Evolutionary conservation across 2,329 filamentous ascomycete genomes (phyloP).

Genomic region (Xylariaceae sp.): DNA sequence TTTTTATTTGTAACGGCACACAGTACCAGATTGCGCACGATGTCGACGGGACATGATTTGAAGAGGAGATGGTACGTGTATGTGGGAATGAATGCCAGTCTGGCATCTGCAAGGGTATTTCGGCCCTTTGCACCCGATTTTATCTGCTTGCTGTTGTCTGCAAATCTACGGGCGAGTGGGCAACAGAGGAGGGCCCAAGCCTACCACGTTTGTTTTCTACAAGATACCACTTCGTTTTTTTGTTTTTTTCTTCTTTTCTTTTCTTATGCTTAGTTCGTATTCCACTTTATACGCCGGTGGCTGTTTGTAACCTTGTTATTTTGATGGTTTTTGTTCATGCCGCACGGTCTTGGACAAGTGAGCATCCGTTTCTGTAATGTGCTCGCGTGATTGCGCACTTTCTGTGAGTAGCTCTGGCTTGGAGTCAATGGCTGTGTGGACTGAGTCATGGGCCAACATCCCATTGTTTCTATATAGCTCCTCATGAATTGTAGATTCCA

Average conservation of each 20-base stretch:
- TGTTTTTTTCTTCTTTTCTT: constrained; percentile 19
- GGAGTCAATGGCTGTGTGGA: background rate
- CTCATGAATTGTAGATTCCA: constrained; percentile 2
- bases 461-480: constrained; percentile 16
- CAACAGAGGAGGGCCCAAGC: constrained; percentile 30
- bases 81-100: constrained; percentile 29
- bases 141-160: constrained; percentile 20
- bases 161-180: constrained; percentile 13
- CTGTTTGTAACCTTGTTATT: constrained; percentile 6
- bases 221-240: constrained; percentile 39
- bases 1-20: constrained; percentile 27
- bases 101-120: constrained; percentile 15
- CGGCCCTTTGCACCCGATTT: constrained; percentile 13
- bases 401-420: background rate
- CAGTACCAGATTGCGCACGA: constrained; percentile 30
- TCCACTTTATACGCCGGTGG: constrained; percentile 4
- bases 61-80: constrained; percentile 36
- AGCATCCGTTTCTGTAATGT: background rate
- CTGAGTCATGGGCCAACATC: constrained; percentile 9
- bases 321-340: constrained; percentile 2
- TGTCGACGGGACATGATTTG: constrained; percentile 39
- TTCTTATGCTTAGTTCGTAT: constrained; percentile 13
- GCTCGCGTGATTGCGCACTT: background rate
- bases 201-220: constrained; percentile 29
- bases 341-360: constrained; percentile 18